These are phyloP conservation scores for Plasmopara viticola DNA, from an alignment of 352 stramenopile species.

Conservation along the genomic window DNA sequence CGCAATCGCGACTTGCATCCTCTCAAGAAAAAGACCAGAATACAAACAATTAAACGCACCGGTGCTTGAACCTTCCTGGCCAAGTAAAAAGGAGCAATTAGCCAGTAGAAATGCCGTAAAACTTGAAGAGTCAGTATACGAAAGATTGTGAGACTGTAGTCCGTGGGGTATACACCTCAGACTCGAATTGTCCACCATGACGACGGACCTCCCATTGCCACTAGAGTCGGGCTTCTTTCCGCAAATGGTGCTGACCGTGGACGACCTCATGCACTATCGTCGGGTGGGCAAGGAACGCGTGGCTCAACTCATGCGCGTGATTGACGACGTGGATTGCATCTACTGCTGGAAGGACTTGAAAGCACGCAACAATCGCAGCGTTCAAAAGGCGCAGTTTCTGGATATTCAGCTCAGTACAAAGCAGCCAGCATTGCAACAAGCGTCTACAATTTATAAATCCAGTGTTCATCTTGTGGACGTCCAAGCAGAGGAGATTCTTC, in stretches of 20 bases:
- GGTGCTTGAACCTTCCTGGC: no score
- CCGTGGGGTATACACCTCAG: not conserved
- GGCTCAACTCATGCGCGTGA: slow-evolving; percentile 53
- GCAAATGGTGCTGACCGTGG: slow-evolving; percentile 60
- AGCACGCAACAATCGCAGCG: slow-evolving; percentile 17
- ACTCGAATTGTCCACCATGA: slow-evolving; percentile 17
- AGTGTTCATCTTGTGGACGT: slow-evolving; percentile 60
- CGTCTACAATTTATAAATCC: slow-evolving; percentile 52
- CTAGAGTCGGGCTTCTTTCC: slow-evolving; percentile 73
- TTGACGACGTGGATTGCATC: slow-evolving; percentile 64
- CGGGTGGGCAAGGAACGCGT: slow-evolving; percentile 65
- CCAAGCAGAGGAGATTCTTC: slow-evolving; percentile 52
- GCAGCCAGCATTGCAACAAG: slow-evolving; percentile 19
- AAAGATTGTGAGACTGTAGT: not conserved
- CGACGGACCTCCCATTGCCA: slow-evolving; percentile 39
- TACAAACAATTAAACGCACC: no score
- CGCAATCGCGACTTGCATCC: no score
- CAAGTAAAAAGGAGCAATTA: no score
- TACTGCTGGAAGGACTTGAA: slow-evolving; percentile 59
- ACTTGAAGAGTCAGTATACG: not conserved
- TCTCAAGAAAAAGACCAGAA: no score
- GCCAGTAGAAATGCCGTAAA: no score
- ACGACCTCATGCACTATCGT: slow-evolving; percentile 71
- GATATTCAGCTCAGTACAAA: slow-evolving; percentile 46
- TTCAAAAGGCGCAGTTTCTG: slow-evolving; percentile 53